Base-by-base conservation (phyloP, 1,284 basidiomycete genomes). In the Mycosarcoma maydis region DNA sequence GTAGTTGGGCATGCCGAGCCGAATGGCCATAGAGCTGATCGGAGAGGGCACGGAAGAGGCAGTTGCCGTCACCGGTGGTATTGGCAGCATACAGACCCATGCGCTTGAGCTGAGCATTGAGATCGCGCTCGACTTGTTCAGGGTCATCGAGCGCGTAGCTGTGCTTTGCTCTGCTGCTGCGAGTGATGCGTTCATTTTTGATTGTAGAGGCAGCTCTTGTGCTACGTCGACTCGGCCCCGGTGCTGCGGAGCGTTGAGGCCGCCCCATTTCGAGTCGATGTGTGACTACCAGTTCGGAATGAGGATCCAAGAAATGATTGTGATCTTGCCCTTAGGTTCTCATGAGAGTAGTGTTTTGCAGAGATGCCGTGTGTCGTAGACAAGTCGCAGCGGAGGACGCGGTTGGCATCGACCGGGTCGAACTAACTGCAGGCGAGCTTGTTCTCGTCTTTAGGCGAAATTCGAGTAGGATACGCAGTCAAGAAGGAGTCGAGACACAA, bases 1-100 rank as follows among this genome's bases (percentile, higher is more conserved):
- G 86, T 20, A 95, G 85, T 54, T 87, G 85, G 27, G 85, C 83
- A 75, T 95, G 92, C 56, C 87, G 85, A 24, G 87, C 85, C 10
- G 89, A 87, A 3, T 88, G 86, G 54, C 93, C 93, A 76, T 90
- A 89, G 24, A 92, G 85, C 82, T 95, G 84, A 60, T 84, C 84
- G 11, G 80, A 82, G 30, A 84, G 75, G 0, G 84, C 83, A 16
- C 79, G 70, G 41, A 80, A 80, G 39, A 80, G 69, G 43, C 79
- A 80, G 50, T 80, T 80, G 46, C 79, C 79, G 51, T 80, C 79
- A 26, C 80, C 80, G 8, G 70, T 70, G 22, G 78, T 81, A 49
- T 79, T 73, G 37, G 77, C 75, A 27, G 80, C 80, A 40, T 81
- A 81, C 7, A 81, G 58, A 16, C 75, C 72, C 75, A 80, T 79